Base-by-base conservation (phyloP, 352 stramenopile genomes). In the Phytophthora cryptogea region DNA sequence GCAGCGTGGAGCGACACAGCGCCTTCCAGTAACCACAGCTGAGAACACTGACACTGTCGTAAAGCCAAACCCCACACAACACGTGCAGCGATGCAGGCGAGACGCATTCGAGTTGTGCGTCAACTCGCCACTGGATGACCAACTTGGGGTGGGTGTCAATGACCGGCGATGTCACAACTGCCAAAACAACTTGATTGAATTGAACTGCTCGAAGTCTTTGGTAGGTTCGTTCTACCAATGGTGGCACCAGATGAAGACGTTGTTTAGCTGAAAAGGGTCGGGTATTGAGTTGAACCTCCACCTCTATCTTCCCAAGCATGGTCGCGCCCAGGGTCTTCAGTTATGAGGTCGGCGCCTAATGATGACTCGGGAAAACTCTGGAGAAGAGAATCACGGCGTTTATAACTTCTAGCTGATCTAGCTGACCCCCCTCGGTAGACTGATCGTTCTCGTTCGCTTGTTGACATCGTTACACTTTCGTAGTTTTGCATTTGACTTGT, bases 21-120 rank as follows among this genome's bases (percentile, higher is more conserved):
- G 17, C 44, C 44, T 26, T 51, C 27, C 5, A 51, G n/a, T 9
- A 51, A 30, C 44, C 44, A 51, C 30, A 51, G 30, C 44, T 45
- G 17, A 14, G n/a, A 45, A 13, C 16, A 13, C 23, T 6, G 40
- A 6, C 39, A 44, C 20, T 28, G 16, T 13, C 6, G 39, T 30
- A 45, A 45, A 13, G 20, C 8, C 6, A 13, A 28, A 8, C 5
- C n/a, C 40, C 2, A 31, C 9, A 28, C 40, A 30, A 28, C 40
- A 45, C 31, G 16, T 5, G 13, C n/a, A 8, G 7, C 14, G 9
- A 5, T 20, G 36, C 36, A 20, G 36, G 16, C 30, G 20, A 45
- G 40, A 45, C 40, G 40, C 40, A 45, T 45, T 45, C 40, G n/a
- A 17, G n/a, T 27, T 45, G 17, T 45, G 40, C 0, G 35, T 13